Conservation (phyloP, 208 protist genomes). For the Crithidia brevicula region DNA sequence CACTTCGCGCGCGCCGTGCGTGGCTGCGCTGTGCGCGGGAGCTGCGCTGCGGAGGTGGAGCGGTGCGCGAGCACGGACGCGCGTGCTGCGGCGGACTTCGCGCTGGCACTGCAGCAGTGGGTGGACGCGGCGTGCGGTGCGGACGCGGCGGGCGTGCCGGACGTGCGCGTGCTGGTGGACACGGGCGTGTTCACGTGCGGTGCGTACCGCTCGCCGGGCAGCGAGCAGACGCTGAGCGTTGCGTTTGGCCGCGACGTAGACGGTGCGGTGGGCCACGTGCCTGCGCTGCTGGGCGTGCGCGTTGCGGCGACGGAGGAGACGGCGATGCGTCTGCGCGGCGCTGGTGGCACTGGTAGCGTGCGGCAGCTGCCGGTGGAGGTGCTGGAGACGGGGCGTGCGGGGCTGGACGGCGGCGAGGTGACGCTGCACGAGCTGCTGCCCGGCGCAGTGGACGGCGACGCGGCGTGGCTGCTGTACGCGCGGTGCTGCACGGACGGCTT, state of each 20-base stretch:
- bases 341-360: neutral
- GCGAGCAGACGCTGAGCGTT: conserved; percentile 25
- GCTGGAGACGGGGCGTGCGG: conserved; percentile 16
- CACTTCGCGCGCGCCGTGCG: conserved; percentile 29
- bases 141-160: conserved; percentile 13
- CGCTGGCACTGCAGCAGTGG: conserved; percentile 22
- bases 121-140: conserved; percentile 1
- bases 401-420: conserved; percentile 24
- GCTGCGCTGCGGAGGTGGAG: neutral
- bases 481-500: conserved; percentile 37
- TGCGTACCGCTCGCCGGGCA: conserved; percentile 12
- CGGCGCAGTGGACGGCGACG: conserved; percentile 18
- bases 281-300: conserved; percentile 27
- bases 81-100: conserved; percentile 23
- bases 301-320: conserved; percentile 49
- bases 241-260: conserved; percentile 35
- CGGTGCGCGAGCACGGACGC: conserved; percentile 19
- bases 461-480: conserved; percentile 35
- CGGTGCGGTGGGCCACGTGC: conserved; percentile 28
- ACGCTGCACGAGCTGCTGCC: conserved; percentile 36
- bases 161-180: conserved; percentile 37
- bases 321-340: conserved; percentile 33
- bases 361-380: conserved; percentile 41
- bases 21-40: too few species aligned
- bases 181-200: conserved; percentile 29